A percentile compares a stretch with the other conserved stretches of the same genome.
phyloP scores from a whole-genome alignment of 345 rosid genomes.

The Fremontodendron californicum region DNA sequence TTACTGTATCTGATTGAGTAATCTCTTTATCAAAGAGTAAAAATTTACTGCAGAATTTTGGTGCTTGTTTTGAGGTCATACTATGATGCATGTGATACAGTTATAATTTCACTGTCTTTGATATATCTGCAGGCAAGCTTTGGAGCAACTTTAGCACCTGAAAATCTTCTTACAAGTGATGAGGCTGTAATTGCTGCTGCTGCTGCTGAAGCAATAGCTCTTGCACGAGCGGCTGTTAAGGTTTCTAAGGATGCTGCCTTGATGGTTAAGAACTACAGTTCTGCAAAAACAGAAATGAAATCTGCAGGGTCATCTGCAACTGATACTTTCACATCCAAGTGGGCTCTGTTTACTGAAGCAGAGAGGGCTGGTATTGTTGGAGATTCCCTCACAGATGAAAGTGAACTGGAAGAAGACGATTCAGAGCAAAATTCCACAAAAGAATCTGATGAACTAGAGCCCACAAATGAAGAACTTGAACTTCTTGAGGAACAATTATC shows the following conservation, averaged over 20 bases:
- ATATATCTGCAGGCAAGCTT: slow-evolving; percentile 46
- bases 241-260: slow-evolving; percentile 78
- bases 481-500: slow-evolving; percentile 55
- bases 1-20: too few species aligned
- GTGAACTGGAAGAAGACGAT: slow-evolving; percentile 24
- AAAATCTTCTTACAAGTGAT: slow-evolving; percentile 75
- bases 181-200: slow-evolving; percentile 87
- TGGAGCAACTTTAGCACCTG: slow-evolving; percentile 57
- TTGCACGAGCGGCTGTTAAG: slow-evolving; percentile 84
- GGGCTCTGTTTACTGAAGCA: slow-evolving; percentile 50
- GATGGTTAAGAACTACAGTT: slow-evolving; percentile 37
- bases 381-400: slow-evolving; percentile 38
- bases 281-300: slow-evolving; percentile 22
- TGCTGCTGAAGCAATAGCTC: slow-evolving; percentile 89
- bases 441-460: slow-evolving; percentile 50
- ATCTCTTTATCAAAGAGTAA: too few species aligned
- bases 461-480: slow-evolving; percentile 51
- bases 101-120: slow-evolving; percentile 13
- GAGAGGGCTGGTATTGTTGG: slow-evolving; percentile 59
- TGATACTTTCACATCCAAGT: slow-evolving; percentile 38
- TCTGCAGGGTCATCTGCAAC: slow-evolving; percentile 17
- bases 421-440: slow-evolving; percentile 18
- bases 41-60: neutral
- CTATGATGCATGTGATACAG: neutral
- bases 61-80: neutral